These are phyloP conservation scores for Geotrichum europaeum DNA, from an alignment of 1,139 yeast genomes.

Conservation along the genomic window DNA sequence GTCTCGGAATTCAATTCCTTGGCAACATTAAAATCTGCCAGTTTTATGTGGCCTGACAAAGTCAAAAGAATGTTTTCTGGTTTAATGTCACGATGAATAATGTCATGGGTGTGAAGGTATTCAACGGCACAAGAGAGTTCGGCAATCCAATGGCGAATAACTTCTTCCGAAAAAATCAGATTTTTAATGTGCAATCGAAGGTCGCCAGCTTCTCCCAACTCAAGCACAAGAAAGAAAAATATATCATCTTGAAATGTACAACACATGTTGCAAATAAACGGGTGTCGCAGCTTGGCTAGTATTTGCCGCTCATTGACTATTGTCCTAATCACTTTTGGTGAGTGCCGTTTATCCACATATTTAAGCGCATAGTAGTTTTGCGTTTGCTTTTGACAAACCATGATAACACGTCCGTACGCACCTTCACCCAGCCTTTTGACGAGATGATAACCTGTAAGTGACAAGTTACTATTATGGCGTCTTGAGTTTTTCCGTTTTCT, in stretches of 20 bases:
- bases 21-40: conserved; percentile 63
- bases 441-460: conserved; percentile 9
- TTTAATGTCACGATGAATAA: conserved; percentile 63
- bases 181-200: conserved; percentile 65
- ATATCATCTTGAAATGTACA: conserved; percentile 78
- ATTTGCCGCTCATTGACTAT: conserved; percentile 53
- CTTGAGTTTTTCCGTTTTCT: not conserved
- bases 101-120: conserved; percentile 55
- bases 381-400: conserved; percentile 53
- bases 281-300: conserved; percentile 59
- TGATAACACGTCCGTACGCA: conserved; percentile 61
- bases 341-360: conserved; percentile 35
- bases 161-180: conserved; percentile 50
- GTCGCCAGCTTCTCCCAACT: conserved; percentile 86
- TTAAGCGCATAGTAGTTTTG: conserved; percentile 67
- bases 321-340: conserved; percentile 27
- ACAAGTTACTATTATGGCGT: not conserved
- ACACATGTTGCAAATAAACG: conserved; percentile 70
- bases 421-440: conserved; percentile 25
- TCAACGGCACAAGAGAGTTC: conserved; percentile 64
- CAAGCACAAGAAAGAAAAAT: conserved; percentile 65
- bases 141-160: conserved; percentile 60
- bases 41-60: conserved; percentile 62
- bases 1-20: conserved; percentile 26
- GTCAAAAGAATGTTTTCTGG: conserved; percentile 66